A percentile compares a stretch with the other conserved stretches of the same genome.
Conservation (phyloP, 2,329 filamentous ascomycete species). For the Neofusicoccum kwambonambiense region DNA sequence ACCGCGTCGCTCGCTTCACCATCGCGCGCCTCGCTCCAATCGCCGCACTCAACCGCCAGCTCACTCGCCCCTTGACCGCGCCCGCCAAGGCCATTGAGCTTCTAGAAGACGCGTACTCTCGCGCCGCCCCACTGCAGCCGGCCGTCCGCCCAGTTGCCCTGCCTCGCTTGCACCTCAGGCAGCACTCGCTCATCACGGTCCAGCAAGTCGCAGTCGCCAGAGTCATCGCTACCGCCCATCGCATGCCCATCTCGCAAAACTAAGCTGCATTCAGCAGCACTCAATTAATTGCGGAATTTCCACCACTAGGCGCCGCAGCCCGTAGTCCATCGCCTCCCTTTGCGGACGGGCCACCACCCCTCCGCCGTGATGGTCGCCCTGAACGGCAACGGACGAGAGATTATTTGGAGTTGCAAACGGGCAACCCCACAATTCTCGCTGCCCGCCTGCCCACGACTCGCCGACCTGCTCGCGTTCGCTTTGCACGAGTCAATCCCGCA, state of each 20-base stretch:
- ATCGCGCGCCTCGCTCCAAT: slow-evolving; percentile 3
- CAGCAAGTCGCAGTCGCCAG: background rate
- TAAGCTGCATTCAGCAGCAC: background rate
- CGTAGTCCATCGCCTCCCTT: background rate
- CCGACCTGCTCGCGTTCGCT: background rate
- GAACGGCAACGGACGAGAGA: background rate
- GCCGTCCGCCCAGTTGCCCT: background rate
- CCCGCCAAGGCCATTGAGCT: background rate
- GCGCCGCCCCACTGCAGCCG: background rate
- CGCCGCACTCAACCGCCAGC: background rate
- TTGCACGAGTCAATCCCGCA: slow-evolving; percentile 1
- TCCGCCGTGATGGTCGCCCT: background rate
- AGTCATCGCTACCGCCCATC: background rate
- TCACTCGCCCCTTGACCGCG: background rate
- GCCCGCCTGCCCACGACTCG: slow-evolving; percentile 7
- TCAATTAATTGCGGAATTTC: slow-evolving; percentile 7
- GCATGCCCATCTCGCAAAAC: background rate
- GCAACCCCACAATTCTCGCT: slow-evolving; percentile 2
- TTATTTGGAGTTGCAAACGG: slow-evolving; percentile 2
- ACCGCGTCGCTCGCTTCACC: slow-evolving; percentile 11
- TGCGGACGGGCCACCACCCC: background rate
- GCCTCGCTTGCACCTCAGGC: slow-evolving; percentile 6
- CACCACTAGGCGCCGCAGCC: slow-evolving; percentile 1
- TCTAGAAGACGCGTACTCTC: slow-evolving; percentile 1
- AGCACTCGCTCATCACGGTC: background rate